Conservation (phyloP, 2,329 filamentous ascomycete species). For the Incumbomyces lentus region DNA sequence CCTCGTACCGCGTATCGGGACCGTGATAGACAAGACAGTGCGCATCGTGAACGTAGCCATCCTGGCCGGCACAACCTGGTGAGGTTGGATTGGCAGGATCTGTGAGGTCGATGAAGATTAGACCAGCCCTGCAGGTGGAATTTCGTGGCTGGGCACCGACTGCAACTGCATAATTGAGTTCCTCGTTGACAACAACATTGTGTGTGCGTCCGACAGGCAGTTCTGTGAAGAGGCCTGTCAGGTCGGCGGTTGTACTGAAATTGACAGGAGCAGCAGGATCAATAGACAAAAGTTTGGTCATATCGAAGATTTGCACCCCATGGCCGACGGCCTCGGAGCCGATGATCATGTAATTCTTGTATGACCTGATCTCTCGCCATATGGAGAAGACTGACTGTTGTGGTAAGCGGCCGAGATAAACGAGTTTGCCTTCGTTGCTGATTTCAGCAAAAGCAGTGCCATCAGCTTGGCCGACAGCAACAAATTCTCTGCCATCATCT, state of each 20-base stretch:
- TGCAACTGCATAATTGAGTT: constrained; percentile 39
- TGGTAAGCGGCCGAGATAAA: constrained; percentile 38
- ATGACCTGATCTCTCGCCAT: constrained; percentile 30
- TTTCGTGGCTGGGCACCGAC: constrained; percentile 34
- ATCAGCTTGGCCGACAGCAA: constrained; percentile 40
- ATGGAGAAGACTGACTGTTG: constrained; percentile 29
- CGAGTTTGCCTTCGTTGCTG: constrained; percentile 33
- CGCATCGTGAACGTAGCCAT: constrained; percentile 53
- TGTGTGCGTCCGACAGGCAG: constrained; percentile 40
- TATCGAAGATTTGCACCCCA: constrained; percentile 54
- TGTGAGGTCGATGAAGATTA: constrained; percentile 50
- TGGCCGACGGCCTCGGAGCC: constrained; percentile 40
- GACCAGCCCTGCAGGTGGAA: constrained; percentile 40
- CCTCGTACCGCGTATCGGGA: constrained; percentile 39
- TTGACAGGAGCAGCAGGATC: constrained; percentile 32
- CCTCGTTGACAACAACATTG: constrained; percentile 45
- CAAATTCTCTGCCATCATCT: constrained; percentile 40
- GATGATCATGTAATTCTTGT: constrained; percentile 33
- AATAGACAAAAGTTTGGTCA: constrained; percentile 46
- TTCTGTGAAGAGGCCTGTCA: constrained; percentile 33
- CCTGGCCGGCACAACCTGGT: constrained; percentile 44
- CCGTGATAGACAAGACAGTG: constrained; percentile 49
- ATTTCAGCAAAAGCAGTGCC: constrained; percentile 44
- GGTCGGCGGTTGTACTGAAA: constrained; percentile 34
- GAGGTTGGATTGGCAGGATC: constrained; percentile 43